These are phyloP conservation scores for Teunomyces kruisii DNA, from an alignment of 805 yeast genomes.

Conservation along the genomic window DNA sequence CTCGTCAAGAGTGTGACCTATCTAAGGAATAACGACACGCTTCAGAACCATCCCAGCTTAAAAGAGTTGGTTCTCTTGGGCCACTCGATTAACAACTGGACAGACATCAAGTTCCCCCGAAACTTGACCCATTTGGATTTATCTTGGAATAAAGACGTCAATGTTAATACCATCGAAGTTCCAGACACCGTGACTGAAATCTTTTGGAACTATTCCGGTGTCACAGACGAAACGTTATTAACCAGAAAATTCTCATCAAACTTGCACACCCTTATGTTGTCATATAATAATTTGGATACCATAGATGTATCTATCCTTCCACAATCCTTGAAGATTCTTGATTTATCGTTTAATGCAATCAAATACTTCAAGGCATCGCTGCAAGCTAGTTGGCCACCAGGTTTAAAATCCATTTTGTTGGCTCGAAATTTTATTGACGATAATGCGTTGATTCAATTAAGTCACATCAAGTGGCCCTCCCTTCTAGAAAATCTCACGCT, in stretches of 20 bases:
- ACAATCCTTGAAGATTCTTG: conserved; percentile 27
- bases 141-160: conserved; percentile 33
- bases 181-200: conserved; percentile 25
- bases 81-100: conserved; percentile 32
- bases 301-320: conserved; percentile 27
- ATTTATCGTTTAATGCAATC: conserved; percentile 24
- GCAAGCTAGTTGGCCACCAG: conserved; percentile 23
- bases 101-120: conserved; percentile 23
- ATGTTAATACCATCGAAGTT: conserved; percentile 21
- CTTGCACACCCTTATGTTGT: conserved; percentile 32
- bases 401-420: conserved; percentile 23
- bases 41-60: conserved; percentile 15
- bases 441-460: conserved; percentile 15
- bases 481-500: conserved; percentile 20
- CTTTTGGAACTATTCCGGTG: conserved; percentile 31
- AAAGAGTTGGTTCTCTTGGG: conserved; percentile 32
- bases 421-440: conserved; percentile 21
- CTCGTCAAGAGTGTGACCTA: conserved; percentile 11
- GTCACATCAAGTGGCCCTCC: conserved; percentile 23
- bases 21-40: conserved; percentile 1
- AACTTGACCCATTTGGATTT: conserved; percentile 28
- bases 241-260: conserved; percentile 17
- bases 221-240: conserved; percentile 12
- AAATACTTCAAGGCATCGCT: conserved; percentile 4
- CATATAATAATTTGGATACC: conserved; percentile 24